phyloP scores from a whole-genome alignment of 2,329 filamentous ascomycete species.

The Colletotrichum caudatum region DNA sequence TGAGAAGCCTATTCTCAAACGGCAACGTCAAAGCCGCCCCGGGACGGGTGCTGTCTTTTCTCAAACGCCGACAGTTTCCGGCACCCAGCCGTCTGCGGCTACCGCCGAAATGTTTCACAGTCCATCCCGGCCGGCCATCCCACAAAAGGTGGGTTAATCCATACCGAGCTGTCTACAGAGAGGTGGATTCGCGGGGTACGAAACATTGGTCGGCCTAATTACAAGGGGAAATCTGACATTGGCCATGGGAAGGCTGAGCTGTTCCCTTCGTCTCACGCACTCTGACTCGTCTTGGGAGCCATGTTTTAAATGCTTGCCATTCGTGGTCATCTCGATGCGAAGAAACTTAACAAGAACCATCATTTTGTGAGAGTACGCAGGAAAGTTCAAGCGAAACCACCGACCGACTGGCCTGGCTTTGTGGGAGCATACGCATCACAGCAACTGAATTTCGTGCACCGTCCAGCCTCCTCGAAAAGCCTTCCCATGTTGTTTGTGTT shows the following conservation, averaged over 20 bases:
- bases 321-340: background rate
- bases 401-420: background rate
- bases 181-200: slow-evolving; percentile 1
- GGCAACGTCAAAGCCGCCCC: background rate
- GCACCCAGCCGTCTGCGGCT: background rate
- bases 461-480: background rate
- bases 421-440: background rate
- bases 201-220: background rate
- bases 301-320: background rate
- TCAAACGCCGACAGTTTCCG: slow-evolving; percentile 29
- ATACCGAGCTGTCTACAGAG: no score
- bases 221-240: background rate
- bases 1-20: background rate
- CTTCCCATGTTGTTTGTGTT: background rate
- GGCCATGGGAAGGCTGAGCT: background rate
- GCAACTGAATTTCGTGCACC: no score
- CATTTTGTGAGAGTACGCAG: background rate
- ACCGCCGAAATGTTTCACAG: background rate
- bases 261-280: background rate
- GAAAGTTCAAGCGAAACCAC: background rate
- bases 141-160: background rate
- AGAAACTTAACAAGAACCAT: background rate
- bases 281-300: no score
- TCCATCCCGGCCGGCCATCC: background rate
- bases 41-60: background rate